These are phyloP conservation scores for Rubia tinctorum DNA, from an alignment of 305 asterid species.

Conservation along the genomic window DNA sequence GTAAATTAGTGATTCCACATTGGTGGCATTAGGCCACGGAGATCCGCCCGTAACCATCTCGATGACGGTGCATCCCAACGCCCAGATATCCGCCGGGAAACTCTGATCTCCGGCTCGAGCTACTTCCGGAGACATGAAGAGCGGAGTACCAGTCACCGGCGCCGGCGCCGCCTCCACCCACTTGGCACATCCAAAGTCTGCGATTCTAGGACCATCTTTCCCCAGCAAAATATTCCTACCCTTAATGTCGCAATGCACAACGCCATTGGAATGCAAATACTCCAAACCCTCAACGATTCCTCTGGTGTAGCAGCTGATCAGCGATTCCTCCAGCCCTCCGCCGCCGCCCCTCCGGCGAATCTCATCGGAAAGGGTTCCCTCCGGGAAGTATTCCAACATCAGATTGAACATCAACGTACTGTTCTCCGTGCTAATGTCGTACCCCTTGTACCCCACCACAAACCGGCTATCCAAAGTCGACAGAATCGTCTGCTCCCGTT, in stretches of 20 bases:
- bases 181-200: conserved; percentile 78
- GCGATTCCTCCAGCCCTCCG: conserved; percentile 34
- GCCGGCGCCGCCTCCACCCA: conserved; percentile 13
- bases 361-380: conserved; percentile 43
- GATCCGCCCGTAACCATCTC: conserved; percentile 67
- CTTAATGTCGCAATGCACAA: conserved; percentile 83
- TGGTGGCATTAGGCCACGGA: conserved; percentile 49
- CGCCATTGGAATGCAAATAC: conserved; percentile 54
- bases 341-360: conserved; percentile 36
- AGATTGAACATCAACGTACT: conserved; percentile 41
- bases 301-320: conserved; percentile 31
- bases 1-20: conserved; percentile 32
- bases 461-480: conserved; percentile 38
- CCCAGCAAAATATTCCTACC: conserved; percentile 56
- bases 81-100: conserved; percentile 71
- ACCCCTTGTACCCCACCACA: conserved; percentile 54
- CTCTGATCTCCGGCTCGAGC: conserved; percentile 68
- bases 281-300: conserved; percentile 55
- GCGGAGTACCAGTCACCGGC: conserved; percentile 60
- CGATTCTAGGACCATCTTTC: conserved; percentile 43
- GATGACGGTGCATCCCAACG: conserved; percentile 68
- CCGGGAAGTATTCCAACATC: conserved; percentile 51
- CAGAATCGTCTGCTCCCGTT: conserved; percentile 46
- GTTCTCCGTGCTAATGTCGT: conserved; percentile 41
- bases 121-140: conserved; percentile 84